phyloP scores from a whole-genome alignment of 2,329 filamentous ascomycete species.

The Pseudogymnoascus sp. region DNA sequence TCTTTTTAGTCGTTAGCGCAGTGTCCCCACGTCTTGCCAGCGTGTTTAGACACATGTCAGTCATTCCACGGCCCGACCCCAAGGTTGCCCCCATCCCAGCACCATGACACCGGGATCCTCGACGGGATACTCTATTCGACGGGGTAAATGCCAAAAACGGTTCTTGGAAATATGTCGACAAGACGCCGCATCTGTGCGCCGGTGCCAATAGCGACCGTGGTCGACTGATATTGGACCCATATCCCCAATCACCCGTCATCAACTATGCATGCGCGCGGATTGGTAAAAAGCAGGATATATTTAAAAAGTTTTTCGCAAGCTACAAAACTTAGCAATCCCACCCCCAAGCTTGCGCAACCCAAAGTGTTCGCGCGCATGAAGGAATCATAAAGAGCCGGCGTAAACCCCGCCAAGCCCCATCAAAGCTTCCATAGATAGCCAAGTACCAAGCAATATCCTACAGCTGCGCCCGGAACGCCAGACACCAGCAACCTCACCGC shows the following conservation, averaged over 20 bases:
- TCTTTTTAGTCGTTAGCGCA: background rate
- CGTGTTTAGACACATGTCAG: background rate
- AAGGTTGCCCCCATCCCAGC: background rate
- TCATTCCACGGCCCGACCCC: background rate
- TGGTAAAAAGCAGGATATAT: background rate
- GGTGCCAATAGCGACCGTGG: background rate
- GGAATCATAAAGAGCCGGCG: background rate
- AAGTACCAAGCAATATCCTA: constrained; percentile 3
- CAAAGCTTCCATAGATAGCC: background rate
- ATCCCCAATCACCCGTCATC: background rate
- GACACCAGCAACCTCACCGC: constrained; percentile 4
- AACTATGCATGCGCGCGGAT: background rate
- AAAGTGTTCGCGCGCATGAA: background rate
- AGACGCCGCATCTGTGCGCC: background rate
- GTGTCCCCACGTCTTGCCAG: background rate
- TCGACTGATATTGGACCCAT: background rate
- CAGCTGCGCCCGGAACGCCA: constrained; percentile 1
- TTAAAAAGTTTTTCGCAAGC: background rate
- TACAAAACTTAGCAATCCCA: background rate
- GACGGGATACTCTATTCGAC: background rate
- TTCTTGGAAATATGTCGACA: background rate
- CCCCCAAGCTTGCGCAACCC: background rate
- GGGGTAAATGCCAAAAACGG: background rate
- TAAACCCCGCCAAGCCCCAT: background rate
- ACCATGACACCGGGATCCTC: background rate